phyloP scores from a whole-genome alignment of 352 stramenopile genomes.

The Achlya hypogyna region DNA sequence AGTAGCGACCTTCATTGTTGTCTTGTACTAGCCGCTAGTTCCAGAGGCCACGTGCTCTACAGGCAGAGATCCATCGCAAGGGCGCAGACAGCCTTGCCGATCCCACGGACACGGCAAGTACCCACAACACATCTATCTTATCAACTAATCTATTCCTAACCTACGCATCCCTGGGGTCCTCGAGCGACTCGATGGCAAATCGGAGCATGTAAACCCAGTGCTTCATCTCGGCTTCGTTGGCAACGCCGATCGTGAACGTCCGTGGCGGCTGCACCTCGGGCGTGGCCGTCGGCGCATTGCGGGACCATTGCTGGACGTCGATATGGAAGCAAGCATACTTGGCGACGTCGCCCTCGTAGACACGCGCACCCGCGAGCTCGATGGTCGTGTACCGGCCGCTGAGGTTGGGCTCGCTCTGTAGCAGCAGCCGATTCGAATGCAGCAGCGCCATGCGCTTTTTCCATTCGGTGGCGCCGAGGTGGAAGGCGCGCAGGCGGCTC shows the following conservation, averaged over 20 bases:
- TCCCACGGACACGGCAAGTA: no score
- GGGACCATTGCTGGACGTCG: constrained; percentile 69
- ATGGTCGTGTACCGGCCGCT: constrained; percentile 44
- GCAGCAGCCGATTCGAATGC: constrained; percentile 47
- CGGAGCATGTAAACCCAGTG: constrained; percentile 82
- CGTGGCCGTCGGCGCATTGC: constrained; percentile 31
- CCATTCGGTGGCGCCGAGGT: constrained; percentile 44
- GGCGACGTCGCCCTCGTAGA: constrained; percentile 47
- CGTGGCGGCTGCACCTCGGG: constrained; percentile 50
- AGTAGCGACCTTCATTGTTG: no score
- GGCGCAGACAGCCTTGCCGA: no score
- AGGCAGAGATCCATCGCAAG: no score
- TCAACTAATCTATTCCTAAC: background rate
- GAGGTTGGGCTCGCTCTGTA: constrained; percentile 58
- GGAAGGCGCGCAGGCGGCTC: constrained; percentile 24
- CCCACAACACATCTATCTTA: no score
- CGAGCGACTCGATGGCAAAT: constrained; percentile 77
- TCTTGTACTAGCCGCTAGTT: no score
- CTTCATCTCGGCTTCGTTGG: constrained; percentile 65
- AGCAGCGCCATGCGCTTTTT: constrained; percentile 78
- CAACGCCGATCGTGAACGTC: constrained; percentile 58
- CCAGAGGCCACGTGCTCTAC: no score
- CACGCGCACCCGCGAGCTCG: constrained; percentile 62
- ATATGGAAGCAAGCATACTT: constrained; percentile 83
- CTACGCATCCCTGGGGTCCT: no score